These are phyloP conservation scores for Rhizophora apiculata DNA, from an alignment of 345 rosid genomes.

Conservation along the genomic window DNA sequence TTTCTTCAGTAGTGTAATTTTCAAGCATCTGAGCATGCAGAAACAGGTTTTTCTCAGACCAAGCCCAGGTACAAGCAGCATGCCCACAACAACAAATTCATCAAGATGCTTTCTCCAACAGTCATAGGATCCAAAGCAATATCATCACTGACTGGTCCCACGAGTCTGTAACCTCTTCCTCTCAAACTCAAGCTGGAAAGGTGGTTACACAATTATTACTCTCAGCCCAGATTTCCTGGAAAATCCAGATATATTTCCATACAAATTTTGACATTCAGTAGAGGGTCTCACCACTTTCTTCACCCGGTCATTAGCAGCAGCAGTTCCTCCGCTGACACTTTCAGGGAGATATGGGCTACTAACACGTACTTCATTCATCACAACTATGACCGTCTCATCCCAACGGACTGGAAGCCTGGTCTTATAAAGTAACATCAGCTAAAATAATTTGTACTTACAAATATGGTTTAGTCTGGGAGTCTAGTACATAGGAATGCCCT, in stretches of 20 bases:
- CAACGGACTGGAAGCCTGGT: slow-evolving; percentile 94
- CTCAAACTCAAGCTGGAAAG: slow-evolving; percentile 57
- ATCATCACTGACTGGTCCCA: slow-evolving; percentile 37
- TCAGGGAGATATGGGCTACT: slow-evolving; percentile 83
- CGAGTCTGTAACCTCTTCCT: slow-evolving; percentile 61
- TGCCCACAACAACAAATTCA: slow-evolving; percentile 15
- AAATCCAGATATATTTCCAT: not conserved
- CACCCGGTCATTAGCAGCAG: slow-evolving; percentile 91
- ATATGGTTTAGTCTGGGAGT: not conserved
- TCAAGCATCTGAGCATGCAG: slow-evolving; percentile 11
- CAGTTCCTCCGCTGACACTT: slow-evolving; percentile 82
- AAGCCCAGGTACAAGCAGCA: slow-evolving; percentile 10
- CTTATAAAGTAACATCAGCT: slow-evolving; percentile 7
- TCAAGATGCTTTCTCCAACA: slow-evolving; percentile 9
- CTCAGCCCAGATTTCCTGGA: not conserved
- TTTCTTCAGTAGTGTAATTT: no score
- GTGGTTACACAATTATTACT: not conserved
- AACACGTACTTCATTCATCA: slow-evolving; percentile 89
- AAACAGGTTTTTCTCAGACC: slow-evolving; percentile 3
- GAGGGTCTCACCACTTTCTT: slow-evolving; percentile 81
- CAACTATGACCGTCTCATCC: slow-evolving; percentile 88
- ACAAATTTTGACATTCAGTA: not conserved
- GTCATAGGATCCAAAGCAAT: not conserved
- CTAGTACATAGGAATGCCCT: not conserved
- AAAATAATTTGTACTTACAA: not conserved